phyloP scores from a whole-genome alignment of 1,284 basidiomycete species.

The Amylostereum areolatum region DNA sequence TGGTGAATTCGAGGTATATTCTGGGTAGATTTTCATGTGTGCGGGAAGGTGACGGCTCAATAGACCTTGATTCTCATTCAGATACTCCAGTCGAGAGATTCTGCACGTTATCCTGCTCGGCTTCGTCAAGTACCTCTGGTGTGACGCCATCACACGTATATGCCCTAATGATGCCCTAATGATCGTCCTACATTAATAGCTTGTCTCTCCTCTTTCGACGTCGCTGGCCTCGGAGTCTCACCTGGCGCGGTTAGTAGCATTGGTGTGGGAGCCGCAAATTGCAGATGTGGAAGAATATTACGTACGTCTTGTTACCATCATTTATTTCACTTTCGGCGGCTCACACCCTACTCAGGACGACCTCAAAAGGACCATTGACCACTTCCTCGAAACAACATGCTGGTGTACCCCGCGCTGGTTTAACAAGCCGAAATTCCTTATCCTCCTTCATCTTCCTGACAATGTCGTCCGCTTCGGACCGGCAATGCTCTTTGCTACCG shows the following conservation, averaged over 20 bases:
- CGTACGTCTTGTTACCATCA: conserved; percentile 1
- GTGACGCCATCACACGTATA: conserved; percentile 21
- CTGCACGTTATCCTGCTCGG: conserved; percentile 30
- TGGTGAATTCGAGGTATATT: conserved; percentile 14
- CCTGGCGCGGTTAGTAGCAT: conserved; percentile 12
- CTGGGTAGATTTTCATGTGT: neutral
- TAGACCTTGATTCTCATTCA: conserved; percentile 24
- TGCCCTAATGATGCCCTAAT: conserved; percentile 11
- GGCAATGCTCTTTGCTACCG: conserved; percentile 16
- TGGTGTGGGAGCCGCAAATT: conserved; percentile 24
- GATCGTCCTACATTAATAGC: conserved; percentile 16
- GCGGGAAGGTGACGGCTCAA: neutral
- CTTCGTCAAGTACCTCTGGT: conserved; percentile 32
- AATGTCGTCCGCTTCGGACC: conserved; percentile 22
- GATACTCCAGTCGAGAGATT: conserved; percentile 30
- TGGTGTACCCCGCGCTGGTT: conserved; percentile 19
- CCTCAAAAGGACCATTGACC: conserved; percentile 11
- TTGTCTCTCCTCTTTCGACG: conserved; percentile 17
- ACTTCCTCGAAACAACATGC: conserved; percentile 15
- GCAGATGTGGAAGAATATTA: conserved; percentile 13
- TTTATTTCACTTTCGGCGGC: neutral
- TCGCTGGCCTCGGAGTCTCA: conserved; percentile 18
- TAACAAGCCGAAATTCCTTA: conserved; percentile 26
- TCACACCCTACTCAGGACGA: conserved; percentile 8
- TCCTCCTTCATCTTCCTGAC: conserved; percentile 17